Evolutionary conservation across 2,329 filamentous ascomycete species (phyloP), one percentile per base, ranked within the genome.

Genomic region (Penicillium janthinellum): DNA sequence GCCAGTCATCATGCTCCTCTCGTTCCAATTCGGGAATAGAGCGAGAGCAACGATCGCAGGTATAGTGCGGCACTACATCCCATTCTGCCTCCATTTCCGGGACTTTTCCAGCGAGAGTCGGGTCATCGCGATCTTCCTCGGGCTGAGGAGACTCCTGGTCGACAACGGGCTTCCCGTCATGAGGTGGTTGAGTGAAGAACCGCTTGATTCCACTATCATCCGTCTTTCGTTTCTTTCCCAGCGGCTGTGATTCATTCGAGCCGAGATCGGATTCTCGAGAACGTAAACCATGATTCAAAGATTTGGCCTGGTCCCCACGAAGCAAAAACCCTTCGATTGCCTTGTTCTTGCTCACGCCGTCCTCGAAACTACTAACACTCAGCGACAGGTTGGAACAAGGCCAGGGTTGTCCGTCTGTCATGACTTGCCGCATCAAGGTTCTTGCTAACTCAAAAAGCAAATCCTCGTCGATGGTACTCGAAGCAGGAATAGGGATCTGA

Each of bases 301-400:
- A 79, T 64, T 81, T 86, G 14, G 83, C 83, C 61, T 86, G 80
- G 4, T 85, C 81, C 3, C 84, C 85, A 48, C 83, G 89, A 28
- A 96, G 81, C n/a, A 99, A 81, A 71, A 97, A 98, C 0, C 86
- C 83, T 47, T 90, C 89, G 66, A 99, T 98, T 37, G 90, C 91
- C 81, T 88, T 88, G 71, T 96, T 98, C 5, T 91, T 90, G 42
- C 84, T 86, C 59, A 94, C 81, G 2, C 91, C 90, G 65, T 97
- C 92, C 74, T 98, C 93, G 65, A 98, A 97, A 0, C 92, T 93
- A n/a, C 87, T 88, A 25, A 98, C 91, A 64, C 90, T 93, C 48
- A 98, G 78, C 59, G 91, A 95, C 8, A 99, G 81, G 71, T 96
- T 95, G n/a, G 87, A 83, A 72, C 95, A 98, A 6, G 95, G 95